These are phyloP conservation scores for Trichophyton schoenleinii DNA, from an alignment of 2,329 filamentous ascomycete genomes.

Conservation along the genomic window DNA sequence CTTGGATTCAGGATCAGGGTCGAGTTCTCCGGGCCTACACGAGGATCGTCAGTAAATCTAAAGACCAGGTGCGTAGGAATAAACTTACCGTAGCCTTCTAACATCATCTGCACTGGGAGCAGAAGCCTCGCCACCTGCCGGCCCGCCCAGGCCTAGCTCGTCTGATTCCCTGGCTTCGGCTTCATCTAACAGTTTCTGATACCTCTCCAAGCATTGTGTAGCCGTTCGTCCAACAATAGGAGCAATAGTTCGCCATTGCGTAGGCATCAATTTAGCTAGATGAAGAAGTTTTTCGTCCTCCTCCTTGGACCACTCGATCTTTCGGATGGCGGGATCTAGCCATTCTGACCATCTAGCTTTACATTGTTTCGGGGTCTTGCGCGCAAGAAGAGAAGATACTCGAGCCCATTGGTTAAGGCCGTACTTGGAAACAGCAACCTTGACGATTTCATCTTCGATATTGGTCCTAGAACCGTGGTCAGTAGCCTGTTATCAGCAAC, in stretches of 20 bases:
- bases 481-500: background rate
- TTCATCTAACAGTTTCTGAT: slow-evolving; percentile 92
- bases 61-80: no score
- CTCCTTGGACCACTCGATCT: slow-evolving; percentile 98
- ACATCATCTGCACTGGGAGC: slow-evolving; percentile 91
- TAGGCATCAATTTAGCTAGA: slow-evolving; percentile 95
- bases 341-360: slow-evolving; percentile 98
- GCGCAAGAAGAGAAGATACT: slow-evolving; percentile 88
- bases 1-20: slow-evolving; percentile 95
- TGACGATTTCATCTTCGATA: slow-evolving; percentile 88
- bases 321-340: slow-evolving; percentile 94
- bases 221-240: slow-evolving; percentile 92
- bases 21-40: slow-evolving; percentile 66
- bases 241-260: slow-evolving; percentile 97
- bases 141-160: slow-evolving; percentile 69
- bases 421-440: slow-evolving; percentile 89
- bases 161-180: slow-evolving; percentile 78
- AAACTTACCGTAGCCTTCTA: slow-evolving; percentile 52
- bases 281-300: slow-evolving; percentile 96
- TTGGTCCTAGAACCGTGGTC: slow-evolving; percentile 39
- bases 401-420: slow-evolving; percentile 96
- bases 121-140: slow-evolving; percentile 71
- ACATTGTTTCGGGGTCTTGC: slow-evolving; percentile 98
- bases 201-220: slow-evolving; percentile 92
- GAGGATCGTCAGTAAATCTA: slow-evolving; percentile 9